These are phyloP conservation scores for Leucocoprinus sp. DNA, from an alignment of 768 basidiomycete species.

Conservation along the genomic window DNA sequence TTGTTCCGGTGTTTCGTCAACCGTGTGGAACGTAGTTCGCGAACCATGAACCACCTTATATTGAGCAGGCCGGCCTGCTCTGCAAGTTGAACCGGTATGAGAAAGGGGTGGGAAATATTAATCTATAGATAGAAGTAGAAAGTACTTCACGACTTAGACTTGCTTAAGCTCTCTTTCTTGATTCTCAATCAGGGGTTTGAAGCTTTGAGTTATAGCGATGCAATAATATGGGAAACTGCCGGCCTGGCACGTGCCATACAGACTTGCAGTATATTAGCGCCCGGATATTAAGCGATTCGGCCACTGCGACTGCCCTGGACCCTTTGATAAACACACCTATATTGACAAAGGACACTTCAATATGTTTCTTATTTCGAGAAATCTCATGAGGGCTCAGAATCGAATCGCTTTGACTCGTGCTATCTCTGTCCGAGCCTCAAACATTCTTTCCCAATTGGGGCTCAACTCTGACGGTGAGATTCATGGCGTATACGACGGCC, in stretches of 20 bases:
- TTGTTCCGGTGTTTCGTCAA: neutral
- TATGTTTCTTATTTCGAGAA: constrained; percentile 4
- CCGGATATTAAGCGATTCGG: neutral
- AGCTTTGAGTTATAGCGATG: too few relatives aligned
- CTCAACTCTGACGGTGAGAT: constrained; percentile 51
- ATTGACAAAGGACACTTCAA: neutral
- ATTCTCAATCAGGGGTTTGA: too few relatives aligned
- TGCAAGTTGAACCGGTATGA: neutral
- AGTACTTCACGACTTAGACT: neutral
- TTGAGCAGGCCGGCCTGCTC: neutral
- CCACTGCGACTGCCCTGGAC: neutral
- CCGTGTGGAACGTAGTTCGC: neutral
- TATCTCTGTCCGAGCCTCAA: constrained; percentile 65
- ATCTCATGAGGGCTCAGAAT: neutral
- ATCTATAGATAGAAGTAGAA: neutral
- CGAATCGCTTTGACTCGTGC: constrained; percentile 22
- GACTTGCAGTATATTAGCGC: constrained; percentile 4
- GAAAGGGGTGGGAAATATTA: constrained; percentile 1
- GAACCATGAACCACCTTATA: neutral
- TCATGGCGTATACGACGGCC: constrained; percentile 74
- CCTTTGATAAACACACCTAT: neutral
- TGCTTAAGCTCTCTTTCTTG: too few relatives aligned
- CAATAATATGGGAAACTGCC: neutral
- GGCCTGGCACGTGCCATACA: constrained; percentile 6
- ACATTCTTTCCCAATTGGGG: constrained; percentile 55